Evolutionary conservation across 1,284 basidiomycete species (phyloP), one percentile per base, ranked within the genome.

Genomic region (Ceratobasidium sp.): DNA sequence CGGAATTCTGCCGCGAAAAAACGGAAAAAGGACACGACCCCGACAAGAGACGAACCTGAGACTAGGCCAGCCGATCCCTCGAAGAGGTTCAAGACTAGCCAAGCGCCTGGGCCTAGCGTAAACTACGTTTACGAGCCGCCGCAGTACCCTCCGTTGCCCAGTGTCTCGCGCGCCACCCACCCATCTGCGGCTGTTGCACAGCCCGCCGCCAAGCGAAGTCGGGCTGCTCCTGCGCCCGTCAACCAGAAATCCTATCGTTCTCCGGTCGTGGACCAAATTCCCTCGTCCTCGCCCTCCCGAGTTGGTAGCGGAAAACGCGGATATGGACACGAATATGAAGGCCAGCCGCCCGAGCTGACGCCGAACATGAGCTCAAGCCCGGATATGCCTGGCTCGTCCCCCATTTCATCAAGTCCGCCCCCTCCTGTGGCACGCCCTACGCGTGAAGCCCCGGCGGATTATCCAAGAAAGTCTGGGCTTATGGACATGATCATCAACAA

Each of bases 401-500:
- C 65, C n/a, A 59, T 71, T 37, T 71, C 66, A 1, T 71, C 66
- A 11, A 71, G 66, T 41, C 66, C 66, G 9, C 66, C 66, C n/a
- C 66, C 65, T 22, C 22, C 54, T 11, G 53, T 34, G 27, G 34
- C 46, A 29, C 63, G 22, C 1, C 14, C 66, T 22, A 46, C 37
- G 5, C 37, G 22, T n/a, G 58, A 61, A 34, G 22, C 24, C 22
- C 31, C 22, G 29, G 8, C 66, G 13, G 66, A 68, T 5, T 68
- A 68, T 41, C 51, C 51, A 27, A 68, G 39, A 22, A 71, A 71
- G 29, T 71, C 66, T 41, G 66, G 66, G 22, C 66, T 71, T 14
- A 71, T 71, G 66, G 66, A 71, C 43, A 71, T 71, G 66, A 39
- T 71, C n/a, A 71, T 71, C 27, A 71, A 71, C 49, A 71, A 71